Evolutionary conservation across 345 rosid species (phyloP).

Genomic region (Linum usitatissimum): DNA sequence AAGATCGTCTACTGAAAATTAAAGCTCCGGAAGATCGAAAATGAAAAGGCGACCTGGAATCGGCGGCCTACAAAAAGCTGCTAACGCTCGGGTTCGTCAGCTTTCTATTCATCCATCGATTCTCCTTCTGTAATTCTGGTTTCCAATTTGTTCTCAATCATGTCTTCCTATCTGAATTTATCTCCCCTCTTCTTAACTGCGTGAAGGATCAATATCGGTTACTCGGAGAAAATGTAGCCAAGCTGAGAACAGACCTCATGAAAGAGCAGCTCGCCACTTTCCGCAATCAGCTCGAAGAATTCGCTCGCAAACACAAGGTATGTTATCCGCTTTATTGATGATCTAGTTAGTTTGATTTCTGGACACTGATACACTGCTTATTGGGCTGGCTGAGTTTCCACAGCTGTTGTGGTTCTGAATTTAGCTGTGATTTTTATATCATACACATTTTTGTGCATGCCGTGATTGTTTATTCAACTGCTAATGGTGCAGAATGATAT

Average conservation of each 20-base stretch:
- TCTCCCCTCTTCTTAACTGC: not conserved
- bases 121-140: not conserved
- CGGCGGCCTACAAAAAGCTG: slow-evolving; percentile 74
- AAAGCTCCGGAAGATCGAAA: not conserved
- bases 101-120: not conserved
- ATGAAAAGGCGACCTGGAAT: slow-evolving; percentile 90
- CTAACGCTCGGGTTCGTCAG: slow-evolving; percentile 54
- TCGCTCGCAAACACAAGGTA: slow-evolving; percentile 93
- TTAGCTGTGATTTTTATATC: not conserved
- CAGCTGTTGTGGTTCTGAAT: not conserved
- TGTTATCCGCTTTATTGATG: not conserved
- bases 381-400: too few species aligned
- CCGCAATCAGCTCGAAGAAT: slow-evolving; percentile 77
- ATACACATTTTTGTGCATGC: not conserved
- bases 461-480: slow-evolving; percentile 4
- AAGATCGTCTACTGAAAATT: not conserved
- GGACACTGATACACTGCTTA: not conserved
- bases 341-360: not conserved
- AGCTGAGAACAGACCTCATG: slow-evolving; percentile 78
- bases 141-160: not conserved
- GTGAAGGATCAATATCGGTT: slow-evolving; percentile 66
- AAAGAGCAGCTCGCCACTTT: slow-evolving; percentile 93
- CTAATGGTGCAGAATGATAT: slow-evolving; percentile 57
- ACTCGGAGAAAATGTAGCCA: slow-evolving; percentile 85
- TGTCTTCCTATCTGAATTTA: not conserved